Base-by-base conservation (phyloP, 140 eudicot genomes). In the Senecio squalidus region DNA sequence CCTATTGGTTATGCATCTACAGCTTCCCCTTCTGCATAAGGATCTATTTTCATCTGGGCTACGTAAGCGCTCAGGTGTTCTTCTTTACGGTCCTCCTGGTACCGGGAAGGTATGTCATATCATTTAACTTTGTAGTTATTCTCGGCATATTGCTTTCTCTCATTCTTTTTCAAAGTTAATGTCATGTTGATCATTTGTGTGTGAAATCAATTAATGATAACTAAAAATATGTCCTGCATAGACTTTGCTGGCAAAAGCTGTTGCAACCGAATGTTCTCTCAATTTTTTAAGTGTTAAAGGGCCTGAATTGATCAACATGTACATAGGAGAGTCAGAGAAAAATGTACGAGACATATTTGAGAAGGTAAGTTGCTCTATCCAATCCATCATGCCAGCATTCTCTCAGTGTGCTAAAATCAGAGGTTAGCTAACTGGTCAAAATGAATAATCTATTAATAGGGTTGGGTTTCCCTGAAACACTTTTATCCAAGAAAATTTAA, bases 281-380 rank as follows among this genome's bases (percentile, higher is more conserved):
- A 91, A 91, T 77, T 91, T 91, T 51, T 75, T 91, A 11, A 91
- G 98, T 70, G 98, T 91, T 22, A 87, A 91, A 79, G 98, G 98
- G 63, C 98, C 98, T 51, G 98, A 91, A 66, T 62, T 91, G 74
- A 91, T 91, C 67, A 91, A 91, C 77, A 91, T 91, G 98, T 91
- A 86, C 95, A 91, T 91, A 57, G 98, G 98, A 75, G 98, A 91
- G 66, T 91, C 98, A 2, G 98, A 91, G 78, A 91, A 91, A 72
- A 91, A 91, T 40, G 92, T 91, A n/a, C 65, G 98, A 30, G 98
- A 91, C 77, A 91, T 91, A 69, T 91, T 91, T 65, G 91, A 86
- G 80, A 91, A 91, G 93, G 98, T 91, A 76, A 77, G 17, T 72
- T 62, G 6, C 45, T 51, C 41, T 44, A 53, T 60, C 62, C 27